These are phyloP conservation scores for Besnoitia besnoiti DNA, from an alignment of 169 alveolate genomes.

Conservation along the genomic window DNA sequence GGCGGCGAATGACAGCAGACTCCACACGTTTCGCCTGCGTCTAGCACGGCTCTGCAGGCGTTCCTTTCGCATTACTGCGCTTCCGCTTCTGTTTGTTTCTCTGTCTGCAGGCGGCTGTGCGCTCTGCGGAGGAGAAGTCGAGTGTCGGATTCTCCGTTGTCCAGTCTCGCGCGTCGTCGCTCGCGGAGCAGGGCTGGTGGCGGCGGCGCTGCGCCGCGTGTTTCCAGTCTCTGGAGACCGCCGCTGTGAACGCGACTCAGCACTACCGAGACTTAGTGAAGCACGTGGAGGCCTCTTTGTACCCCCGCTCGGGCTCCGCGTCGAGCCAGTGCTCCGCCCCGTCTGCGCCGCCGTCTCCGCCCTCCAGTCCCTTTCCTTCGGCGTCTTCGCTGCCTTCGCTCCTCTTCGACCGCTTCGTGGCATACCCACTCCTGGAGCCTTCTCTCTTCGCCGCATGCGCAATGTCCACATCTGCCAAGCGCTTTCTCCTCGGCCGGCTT, in stretches of 20 bases:
- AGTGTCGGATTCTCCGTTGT: slow-evolving; percentile 37
- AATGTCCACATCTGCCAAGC: slow-evolving; percentile 9
- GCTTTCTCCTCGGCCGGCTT: not conserved
- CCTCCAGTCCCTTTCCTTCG: not conserved
- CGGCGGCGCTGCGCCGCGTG: slow-evolving; percentile 2
- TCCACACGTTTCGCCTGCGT: too few relatives aligned
- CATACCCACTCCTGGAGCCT: not conserved
- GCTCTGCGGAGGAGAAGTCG: slow-evolving; percentile 58
- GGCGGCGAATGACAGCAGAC: too few relatives aligned
- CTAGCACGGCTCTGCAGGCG: too few relatives aligned
- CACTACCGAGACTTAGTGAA: not conserved
- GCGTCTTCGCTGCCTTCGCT: not conserved
- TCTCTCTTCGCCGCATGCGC: slow-evolving; percentile 41
- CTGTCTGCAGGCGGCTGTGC: slow-evolving; percentile 56
- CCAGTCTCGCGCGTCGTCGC: not conserved
- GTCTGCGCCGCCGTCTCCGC: not conserved
- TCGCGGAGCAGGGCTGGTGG: slow-evolving; percentile 50
- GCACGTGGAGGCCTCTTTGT: not conserved
- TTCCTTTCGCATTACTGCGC: too few relatives aligned
- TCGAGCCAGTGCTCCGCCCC: too few relatives aligned
- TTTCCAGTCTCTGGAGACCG: slow-evolving; percentile 1
- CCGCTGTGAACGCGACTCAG: not conserved
- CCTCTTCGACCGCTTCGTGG: not conserved
- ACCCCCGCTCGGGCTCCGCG: not conserved
- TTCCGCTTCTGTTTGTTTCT: not conserved